These are phyloP conservation scores for Fusarium mangiferae DNA, from an alignment of 2,329 filamentous ascomycete genomes.

Conservation along the genomic window DNA sequence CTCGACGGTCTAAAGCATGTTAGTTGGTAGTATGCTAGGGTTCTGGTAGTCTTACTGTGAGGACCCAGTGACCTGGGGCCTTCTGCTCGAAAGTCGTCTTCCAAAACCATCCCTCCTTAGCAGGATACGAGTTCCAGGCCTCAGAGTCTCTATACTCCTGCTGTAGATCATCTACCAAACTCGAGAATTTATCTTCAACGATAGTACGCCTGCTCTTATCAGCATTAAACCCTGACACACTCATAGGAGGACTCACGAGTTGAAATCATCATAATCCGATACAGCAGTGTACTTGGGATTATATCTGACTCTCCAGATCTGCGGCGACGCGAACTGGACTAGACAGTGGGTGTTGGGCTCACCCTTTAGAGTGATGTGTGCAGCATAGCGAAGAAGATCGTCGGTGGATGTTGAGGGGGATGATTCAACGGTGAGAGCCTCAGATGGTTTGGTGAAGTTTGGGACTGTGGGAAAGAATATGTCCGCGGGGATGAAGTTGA, in stretches of 20 bases:
- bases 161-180: not conserved
- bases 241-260: not conserved
- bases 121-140: not conserved
- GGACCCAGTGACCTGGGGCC: not conserved
- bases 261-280: not conserved
- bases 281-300: not conserved
- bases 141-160: not conserved
- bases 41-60: not conserved
- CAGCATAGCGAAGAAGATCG: not conserved
- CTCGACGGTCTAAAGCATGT: not conserved
- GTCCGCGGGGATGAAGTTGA: slow-evolving; percentile 4
- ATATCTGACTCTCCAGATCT: slow-evolving; percentile 1
- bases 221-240: fast-evolving
- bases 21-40: fast-evolving
- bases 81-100: not conserved
- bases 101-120: not conserved
- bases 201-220: not conserved
- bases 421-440: not conserved
- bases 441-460: not conserved
- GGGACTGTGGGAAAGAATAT: not conserved
- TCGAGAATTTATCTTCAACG: not conserved
- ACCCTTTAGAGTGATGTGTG: not conserved
- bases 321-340: not conserved
- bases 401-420: not conserved
- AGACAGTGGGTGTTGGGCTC: not conserved